These are phyloP conservation scores for Solanum tarijense DNA, from an alignment of 257 asterid species.

Conservation along the genomic window DNA sequence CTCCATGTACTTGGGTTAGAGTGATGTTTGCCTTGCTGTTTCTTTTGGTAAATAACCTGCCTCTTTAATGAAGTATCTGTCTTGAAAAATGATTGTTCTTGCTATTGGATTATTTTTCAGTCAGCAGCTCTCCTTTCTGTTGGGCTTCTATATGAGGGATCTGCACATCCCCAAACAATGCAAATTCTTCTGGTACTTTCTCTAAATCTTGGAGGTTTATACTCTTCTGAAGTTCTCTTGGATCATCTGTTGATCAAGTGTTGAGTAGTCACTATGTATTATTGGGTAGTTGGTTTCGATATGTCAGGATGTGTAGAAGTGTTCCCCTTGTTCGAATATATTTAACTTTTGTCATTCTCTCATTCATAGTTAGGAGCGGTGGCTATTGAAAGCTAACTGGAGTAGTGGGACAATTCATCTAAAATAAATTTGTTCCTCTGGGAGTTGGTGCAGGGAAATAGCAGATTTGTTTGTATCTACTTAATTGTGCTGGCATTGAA, in stretches of 20 bases:
- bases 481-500: background rate
- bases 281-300: background rate
- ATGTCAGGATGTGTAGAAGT: background rate
- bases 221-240: background rate
- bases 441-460: background rate
- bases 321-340: background rate
- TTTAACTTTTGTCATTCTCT: background rate
- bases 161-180: conserved; percentile 97
- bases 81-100: background rate
- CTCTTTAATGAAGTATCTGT: conserved; percentile 4
- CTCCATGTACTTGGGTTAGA: background rate
- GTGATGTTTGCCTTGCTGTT: background rate
- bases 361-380: background rate
- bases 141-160: conserved; percentile 93
- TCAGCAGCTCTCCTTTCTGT: conserved; percentile 89
- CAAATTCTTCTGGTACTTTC: conserved; percentile 79
- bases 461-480: background rate
- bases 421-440: background rate
- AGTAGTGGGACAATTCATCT: background rate
- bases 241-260: background rate
- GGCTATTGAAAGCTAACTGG: background rate
- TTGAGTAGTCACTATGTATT: background rate
- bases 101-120: conserved; percentile 21
- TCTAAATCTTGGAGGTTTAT: background rate
- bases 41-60: background rate